These are phyloP conservation scores for Cucurbita argyrosperma DNA, from an alignment of 306 rosid species.

Conservation along the genomic window DNA sequence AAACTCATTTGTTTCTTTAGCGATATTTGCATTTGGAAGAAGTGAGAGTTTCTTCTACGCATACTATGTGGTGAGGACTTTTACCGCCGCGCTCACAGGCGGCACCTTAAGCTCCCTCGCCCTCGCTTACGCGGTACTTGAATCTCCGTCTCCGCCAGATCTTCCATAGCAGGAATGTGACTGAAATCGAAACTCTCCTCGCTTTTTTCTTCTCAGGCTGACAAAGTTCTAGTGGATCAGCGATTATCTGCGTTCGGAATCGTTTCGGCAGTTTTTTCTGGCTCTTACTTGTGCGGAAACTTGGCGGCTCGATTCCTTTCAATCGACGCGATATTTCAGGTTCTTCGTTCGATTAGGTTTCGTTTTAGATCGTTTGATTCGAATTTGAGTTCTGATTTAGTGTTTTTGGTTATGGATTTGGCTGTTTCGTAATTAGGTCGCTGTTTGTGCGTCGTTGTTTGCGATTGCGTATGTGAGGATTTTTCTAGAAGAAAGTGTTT, in stretches of 20 bases:
- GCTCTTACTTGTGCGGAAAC: conserved; percentile 51
- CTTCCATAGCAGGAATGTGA: background rate
- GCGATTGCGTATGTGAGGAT: conserved; percentile 61
- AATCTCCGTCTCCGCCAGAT: background rate
- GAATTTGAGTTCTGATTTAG: background rate
- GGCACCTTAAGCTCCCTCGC: conserved; percentile 45
- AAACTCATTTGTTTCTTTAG: conserved; percentile 15
- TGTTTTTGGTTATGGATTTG: background rate
- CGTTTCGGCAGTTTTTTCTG: conserved; percentile 47
- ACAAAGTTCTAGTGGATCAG: conserved; percentile 26
- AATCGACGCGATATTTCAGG: conserved; percentile 51
- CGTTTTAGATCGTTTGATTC: too few relatives aligned
- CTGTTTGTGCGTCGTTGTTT: conserved; percentile 38
- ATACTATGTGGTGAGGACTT: conserved; percentile 32
- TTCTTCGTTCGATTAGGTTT: background rate
- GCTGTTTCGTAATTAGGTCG: conserved; percentile 20
- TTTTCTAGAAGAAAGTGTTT: conserved; percentile 53
- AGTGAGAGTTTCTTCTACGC: conserved; percentile 45
- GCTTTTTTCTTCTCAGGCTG: conserved; percentile 31
- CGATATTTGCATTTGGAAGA: conserved; percentile 51
- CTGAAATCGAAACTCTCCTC: background rate
- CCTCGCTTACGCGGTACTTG: conserved; percentile 69
- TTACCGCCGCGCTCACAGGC: conserved; percentile 46
- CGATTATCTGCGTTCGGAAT: conserved; percentile 60
- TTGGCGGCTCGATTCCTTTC: conserved; percentile 61